A percentile compares a stretch with the other conserved stretches of the same genome.
Evolutionary conservation across 2,329 filamentous ascomycete species (phyloP).

Genomic region (Fusarium sterilihyphosum): DNA sequence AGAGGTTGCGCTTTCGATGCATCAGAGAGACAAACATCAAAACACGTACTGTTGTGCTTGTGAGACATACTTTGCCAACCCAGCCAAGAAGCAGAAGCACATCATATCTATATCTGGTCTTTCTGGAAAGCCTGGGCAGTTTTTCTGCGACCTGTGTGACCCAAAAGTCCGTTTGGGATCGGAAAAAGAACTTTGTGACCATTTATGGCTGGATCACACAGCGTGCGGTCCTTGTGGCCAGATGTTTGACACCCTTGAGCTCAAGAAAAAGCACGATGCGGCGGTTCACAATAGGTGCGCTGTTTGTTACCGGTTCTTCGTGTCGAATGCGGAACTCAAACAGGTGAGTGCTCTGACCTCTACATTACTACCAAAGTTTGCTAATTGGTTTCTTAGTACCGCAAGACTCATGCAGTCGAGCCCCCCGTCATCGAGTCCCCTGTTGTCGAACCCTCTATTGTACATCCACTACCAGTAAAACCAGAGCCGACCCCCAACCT

Average conservation of each 20-base stretch:
- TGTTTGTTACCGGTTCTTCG: background rate
- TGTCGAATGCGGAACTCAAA: background rate
- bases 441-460: background rate
- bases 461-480: background rate
- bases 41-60: background rate
- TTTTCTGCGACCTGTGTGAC: background rate
- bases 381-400: background rate
- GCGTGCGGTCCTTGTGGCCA: background rate
- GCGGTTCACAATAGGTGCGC: background rate
- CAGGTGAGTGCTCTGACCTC: background rate
- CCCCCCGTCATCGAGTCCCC: background rate
- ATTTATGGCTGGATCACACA: background rate
- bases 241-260: background rate
- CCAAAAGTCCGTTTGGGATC: background rate
- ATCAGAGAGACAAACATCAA: accelerated
- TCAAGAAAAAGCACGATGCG: background rate
- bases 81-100: background rate
- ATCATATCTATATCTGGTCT: background rate
- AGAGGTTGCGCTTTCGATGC: background rate
- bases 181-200: background rate
- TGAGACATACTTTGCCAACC: background rate
- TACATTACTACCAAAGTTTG: background rate
- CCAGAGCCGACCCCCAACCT: background rate
- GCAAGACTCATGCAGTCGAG: background rate
- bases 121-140: background rate